Evolutionary conservation across 768 basidiomycete genomes (phyloP).

Genomic region (Pleurotus salmoneostramineus): DNA sequence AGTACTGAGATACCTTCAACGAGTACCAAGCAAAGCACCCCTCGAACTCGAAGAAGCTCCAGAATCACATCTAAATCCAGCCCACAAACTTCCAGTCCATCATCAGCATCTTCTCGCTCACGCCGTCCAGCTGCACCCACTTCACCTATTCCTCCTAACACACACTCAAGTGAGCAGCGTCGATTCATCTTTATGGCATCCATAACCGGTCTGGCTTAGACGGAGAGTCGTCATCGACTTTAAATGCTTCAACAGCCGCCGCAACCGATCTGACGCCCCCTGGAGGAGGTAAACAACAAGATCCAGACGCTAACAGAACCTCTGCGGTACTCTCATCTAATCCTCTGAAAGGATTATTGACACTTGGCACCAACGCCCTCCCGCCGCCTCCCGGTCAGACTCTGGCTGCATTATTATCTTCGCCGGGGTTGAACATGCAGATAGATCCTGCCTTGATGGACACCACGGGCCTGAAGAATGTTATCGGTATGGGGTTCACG

Average conservation of each 20-base stretch:
- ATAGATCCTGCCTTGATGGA: slow-evolving; percentile 3
- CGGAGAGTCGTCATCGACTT: not conserved
- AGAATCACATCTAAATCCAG: not conserved
- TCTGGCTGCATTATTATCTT: not conserved
- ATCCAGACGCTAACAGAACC: too few relatives aligned
- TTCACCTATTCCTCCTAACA: not conserved
- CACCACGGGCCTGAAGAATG: slow-evolving; percentile 1
- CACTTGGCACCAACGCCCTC: too few relatives aligned
- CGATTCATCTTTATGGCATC: too few relatives aligned
- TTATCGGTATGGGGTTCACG: not conserved
- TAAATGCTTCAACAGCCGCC: not conserved
- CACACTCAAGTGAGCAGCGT: not conserved
- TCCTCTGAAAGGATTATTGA: not conserved
- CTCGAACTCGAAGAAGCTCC: not conserved
- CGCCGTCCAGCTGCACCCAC: not conserved
- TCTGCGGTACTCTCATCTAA: not conserved
- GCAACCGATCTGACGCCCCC: not conserved
- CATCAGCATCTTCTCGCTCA: not conserved
- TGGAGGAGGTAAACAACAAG: too few relatives aligned
- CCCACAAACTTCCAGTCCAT: not conserved
- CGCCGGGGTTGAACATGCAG: not conserved
- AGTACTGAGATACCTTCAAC: slow-evolving; percentile 24
- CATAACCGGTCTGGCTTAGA: too few relatives aligned
- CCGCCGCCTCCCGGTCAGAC: not conserved
- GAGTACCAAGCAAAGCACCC: slow-evolving; percentile 16